A percentile compares a stretch with the other conserved stretches of the same genome.
These are phyloP conservation scores for Posidonia australis DNA, from an alignment of 106 monocot species.

Conservation along the genomic window DNA sequence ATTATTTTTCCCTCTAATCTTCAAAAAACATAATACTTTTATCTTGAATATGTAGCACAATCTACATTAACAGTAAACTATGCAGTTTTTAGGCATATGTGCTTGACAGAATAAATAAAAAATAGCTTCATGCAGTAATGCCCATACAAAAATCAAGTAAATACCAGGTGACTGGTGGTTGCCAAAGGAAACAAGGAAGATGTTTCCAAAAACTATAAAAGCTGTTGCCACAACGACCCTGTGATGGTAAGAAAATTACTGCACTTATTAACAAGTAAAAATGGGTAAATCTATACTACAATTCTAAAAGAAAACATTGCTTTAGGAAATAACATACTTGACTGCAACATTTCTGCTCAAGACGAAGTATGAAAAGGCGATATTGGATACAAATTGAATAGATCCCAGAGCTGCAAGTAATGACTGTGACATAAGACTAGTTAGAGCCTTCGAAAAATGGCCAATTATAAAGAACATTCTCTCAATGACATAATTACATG, in stretches of 20 bases:
- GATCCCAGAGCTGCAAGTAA: conserved; percentile 98
- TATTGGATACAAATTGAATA: conserved; percentile 92
- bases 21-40: neutral
- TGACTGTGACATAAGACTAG: conserved; percentile 46
- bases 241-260: conserved; percentile 17
- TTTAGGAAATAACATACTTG: conserved; percentile 46
- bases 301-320: neutral
- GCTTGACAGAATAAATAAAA: too few relatives aligned
- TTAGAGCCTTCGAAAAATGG: too few relatives aligned
- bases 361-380: conserved; percentile 95
- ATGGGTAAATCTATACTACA: too few relatives aligned
- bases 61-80: too few relatives aligned
- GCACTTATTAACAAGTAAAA: neutral
- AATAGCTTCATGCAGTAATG: too few relatives aligned
- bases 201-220: conserved; percentile 89
- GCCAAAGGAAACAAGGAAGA: conserved; percentile 92
- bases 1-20: too few relatives aligned
- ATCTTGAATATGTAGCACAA: neutral
- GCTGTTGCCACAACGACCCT: conserved; percentile 81
- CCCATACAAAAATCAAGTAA: neutral
- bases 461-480: too few relatives aligned
- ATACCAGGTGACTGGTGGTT: conserved; percentile 99
- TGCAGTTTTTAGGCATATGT: too few relatives aligned
- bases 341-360: conserved; percentile 63
- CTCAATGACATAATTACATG: too few relatives aligned